Evolutionary conservation across 257 asterid genomes (phyloP), one percentile per base, ranked within the genome.

Genomic region (Plantago ovata): DNA sequence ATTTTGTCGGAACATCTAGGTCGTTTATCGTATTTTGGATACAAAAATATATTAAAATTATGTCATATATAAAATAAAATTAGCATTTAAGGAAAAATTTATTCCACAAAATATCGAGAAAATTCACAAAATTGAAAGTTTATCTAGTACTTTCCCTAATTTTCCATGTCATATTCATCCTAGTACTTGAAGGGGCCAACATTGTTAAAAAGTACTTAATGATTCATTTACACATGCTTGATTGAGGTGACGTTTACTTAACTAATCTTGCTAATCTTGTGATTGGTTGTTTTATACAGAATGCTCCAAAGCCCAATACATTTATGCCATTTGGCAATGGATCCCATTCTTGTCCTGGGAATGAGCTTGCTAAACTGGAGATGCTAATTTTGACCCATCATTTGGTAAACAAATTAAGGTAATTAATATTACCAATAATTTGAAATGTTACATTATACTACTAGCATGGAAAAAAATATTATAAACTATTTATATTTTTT

Each of bases 251-350:
- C 51, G 58, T 52, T 69, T 59, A 21, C 20, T 40, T 69, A 22
- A 58, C 10, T n/a, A n/a, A n/a, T n/a, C n/a, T n/a, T 45, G 62
- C 60, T 65, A 49, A 7, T 24, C 32, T 24, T 50, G 62, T 62
- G 62, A 48, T 15, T 70, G 76, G 77, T 22, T 49, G 64, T 55
- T 44, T 60, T 40, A 63, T 70, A 63, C 74, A 91, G 98, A 79
- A 68, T 49, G 73, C 87, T 47, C 85, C 88, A 15, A 90, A 73
- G 22, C 90, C 96, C 80, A 84, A 90, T 69, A 87, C 94, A 0
- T 90, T 66, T 66, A 50, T 90, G 94, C 98, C 98, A 79, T 87
- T 90, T 79, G 98, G 98, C 66, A 84, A 69, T n/a, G 98, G 98
- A 59, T 69, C 80, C 73, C 98, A 90, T 58, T 79, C 96, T 14